Conservation (phyloP, 176 grass and related monocot genomes). For the Oropetium thomaeum region DNA sequence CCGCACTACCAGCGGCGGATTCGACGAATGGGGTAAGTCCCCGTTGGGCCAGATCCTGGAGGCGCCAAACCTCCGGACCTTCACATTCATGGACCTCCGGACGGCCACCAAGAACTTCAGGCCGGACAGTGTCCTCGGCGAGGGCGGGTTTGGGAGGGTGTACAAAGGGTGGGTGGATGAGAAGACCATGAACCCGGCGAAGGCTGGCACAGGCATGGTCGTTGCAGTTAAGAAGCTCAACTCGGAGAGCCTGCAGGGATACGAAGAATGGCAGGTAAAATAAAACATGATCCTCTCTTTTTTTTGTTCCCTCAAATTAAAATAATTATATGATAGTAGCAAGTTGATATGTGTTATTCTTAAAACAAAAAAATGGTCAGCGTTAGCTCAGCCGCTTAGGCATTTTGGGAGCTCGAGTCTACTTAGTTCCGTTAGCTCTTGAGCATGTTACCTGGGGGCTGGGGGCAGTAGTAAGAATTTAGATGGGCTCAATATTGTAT, state of each 20-base stretch:
- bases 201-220: slow-evolving; percentile 37
- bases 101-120: slow-evolving; percentile 68
- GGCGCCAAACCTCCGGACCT: slow-evolving; percentile 63
- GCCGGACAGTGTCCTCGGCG: slow-evolving; percentile 59
- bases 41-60: slow-evolving; percentile 65
- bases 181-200: slow-evolving; percentile 63
- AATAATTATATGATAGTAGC: background rate
- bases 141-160: slow-evolving; percentile 70
- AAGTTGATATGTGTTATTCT: background rate
- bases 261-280: slow-evolving; percentile 91
- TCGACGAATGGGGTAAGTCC: slow-evolving; percentile 27
- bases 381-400: background rate
- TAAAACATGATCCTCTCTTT: slow-evolving; percentile 18
- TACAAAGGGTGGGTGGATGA: slow-evolving; percentile 93
- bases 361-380: background rate
- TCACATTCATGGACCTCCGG: slow-evolving; percentile 68
- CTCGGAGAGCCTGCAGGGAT: slow-evolving; percentile 71
- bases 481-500: background rate
- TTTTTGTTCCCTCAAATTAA: background rate
- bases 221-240: slow-evolving; percentile 93
- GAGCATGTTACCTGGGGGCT: background rate
- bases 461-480: background rate
- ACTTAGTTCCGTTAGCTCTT: slow-evolving; percentile 9
- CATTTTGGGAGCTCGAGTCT: background rate
- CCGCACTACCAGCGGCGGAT: slow-evolving; percentile 17